Percentiles rank a stretch among this genome's conserved stretches.
These are phyloP conservation scores for Boletus edulis DNA, from an alignment of 768 basidiomycete genomes.

Conservation along the genomic window DNA sequence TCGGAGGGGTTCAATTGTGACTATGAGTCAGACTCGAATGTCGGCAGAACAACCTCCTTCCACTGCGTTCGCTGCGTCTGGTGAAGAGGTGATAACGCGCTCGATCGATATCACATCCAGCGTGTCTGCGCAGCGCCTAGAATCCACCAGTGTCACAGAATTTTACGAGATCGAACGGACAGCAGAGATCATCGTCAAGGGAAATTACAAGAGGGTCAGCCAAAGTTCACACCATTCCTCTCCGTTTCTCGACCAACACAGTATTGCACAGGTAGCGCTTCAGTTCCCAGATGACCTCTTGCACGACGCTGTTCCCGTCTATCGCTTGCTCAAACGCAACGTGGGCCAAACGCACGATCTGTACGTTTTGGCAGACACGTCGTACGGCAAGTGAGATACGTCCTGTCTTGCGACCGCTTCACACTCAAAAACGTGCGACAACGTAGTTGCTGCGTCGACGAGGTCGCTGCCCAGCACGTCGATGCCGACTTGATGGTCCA, in stretches of 20 bases:
- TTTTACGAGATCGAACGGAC: conserved; percentile 79
- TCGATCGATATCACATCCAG: conserved; percentile 47
- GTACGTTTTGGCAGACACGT: conserved; percentile 95
- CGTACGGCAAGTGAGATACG: conserved; percentile 79
- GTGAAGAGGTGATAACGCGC: conserved; percentile 62
- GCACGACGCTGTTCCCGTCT: conserved; percentile 82
- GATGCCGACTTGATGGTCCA: conserved; percentile 91
- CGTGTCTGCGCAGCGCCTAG: conserved; percentile 30
- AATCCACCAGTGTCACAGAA: conserved; percentile 46
- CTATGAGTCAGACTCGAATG: conserved; percentile 6
- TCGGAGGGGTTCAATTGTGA: not conserved
- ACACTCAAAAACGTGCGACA: not conserved
- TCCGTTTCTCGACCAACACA: not conserved
- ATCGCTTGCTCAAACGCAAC: conserved; percentile 55
- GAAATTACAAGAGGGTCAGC: conserved; percentile 69
- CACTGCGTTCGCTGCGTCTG: conserved; percentile 51
- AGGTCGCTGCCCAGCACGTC: conserved; percentile 92
- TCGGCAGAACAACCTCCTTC: conserved; percentile 2
- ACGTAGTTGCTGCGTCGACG: conserved; percentile 89
- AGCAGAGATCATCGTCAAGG: conserved; percentile 52
- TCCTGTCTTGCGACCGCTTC: not conserved
- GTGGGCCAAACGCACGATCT: conserved; percentile 52
- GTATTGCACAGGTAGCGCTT: conserved; percentile 62
- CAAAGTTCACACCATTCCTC: not conserved
- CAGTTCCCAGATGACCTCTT: conserved; percentile 97